A percentile compares a stretch with the other conserved stretches of the same genome.
Evolutionary conservation across 108 stramenopile genomes (phyloP).

Genomic region (Skeletonema costatum): DNA sequence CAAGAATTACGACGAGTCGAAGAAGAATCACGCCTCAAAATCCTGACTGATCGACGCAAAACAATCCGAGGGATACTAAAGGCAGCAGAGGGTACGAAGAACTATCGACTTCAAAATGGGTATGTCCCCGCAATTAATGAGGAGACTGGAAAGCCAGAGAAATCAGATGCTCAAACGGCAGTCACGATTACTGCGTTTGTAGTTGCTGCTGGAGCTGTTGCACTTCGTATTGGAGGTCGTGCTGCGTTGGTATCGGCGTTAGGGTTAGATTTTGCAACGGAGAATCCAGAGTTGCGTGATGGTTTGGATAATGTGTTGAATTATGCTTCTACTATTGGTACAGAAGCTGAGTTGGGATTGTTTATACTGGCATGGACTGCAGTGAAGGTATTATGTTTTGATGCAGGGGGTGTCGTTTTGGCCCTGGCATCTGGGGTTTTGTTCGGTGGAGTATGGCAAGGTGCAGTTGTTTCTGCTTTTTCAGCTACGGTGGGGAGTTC

Average conservation of each 20-base stretch:
- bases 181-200: slow-evolving; percentile 82
- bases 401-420: slow-evolving; percentile 81
- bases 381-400: slow-evolving; percentile 84
- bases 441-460: slow-evolving; percentile 92
- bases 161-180: slow-evolving; percentile 71
- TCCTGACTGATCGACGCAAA: slow-evolving; percentile 56
- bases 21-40: slow-evolving; percentile 64
- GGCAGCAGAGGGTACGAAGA: slow-evolving; percentile 58
- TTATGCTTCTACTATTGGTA: slow-evolving; percentile 60
- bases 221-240: slow-evolving; percentile 85
- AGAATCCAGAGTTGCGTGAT: slow-evolving; percentile 80
- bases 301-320: slow-evolving; percentile 71
- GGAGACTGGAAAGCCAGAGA: slow-evolving; percentile 62
- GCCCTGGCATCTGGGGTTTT: slow-evolving; percentile 86
- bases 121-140: slow-evolving; percentile 59
- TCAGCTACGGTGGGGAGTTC: slow-evolving; percentile 86
- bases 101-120: slow-evolving; percentile 54
- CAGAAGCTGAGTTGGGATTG: slow-evolving; percentile 44
- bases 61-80: slow-evolving; percentile 66
- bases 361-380: slow-evolving; percentile 79
- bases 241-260: slow-evolving; percentile 81
- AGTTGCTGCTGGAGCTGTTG: slow-evolving; percentile 85
- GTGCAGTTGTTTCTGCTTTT: slow-evolving; percentile 76
- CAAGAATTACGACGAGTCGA: slow-evolving; percentile 31
- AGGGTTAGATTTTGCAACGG: slow-evolving; percentile 84